phyloP scores from a whole-genome alignment of 208 protist genomes.

The Wallacemonas collosoma region DNA sequence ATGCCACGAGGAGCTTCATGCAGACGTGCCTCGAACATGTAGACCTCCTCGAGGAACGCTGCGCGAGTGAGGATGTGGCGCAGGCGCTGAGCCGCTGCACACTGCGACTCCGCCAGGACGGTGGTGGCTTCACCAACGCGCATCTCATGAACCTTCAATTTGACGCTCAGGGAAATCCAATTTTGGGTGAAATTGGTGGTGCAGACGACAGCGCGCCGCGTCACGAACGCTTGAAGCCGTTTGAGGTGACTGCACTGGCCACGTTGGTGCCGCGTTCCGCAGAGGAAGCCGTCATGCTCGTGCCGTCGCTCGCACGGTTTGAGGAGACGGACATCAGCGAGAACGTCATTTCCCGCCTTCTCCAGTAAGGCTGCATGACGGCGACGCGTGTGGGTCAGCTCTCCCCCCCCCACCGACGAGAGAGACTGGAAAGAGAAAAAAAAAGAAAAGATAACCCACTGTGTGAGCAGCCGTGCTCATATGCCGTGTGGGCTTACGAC shows the following conservation, averaged over 20 bases:
- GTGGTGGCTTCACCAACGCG: constrained; percentile 13
- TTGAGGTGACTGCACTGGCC: constrained; percentile 75
- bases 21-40: constrained; percentile 58
- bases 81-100: constrained; percentile 16
- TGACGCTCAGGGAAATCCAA: constrained; percentile 25
- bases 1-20: constrained; percentile 26
- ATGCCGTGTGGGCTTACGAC: no score
- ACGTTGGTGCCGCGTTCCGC: constrained; percentile 68
- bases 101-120: constrained; percentile 28
- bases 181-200: not conserved
- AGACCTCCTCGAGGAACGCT: constrained; percentile 66
- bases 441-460: no score
- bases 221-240: constrained; percentile 56
- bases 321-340: constrained; percentile 58
- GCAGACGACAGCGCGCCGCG: not conserved
- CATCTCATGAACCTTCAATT: constrained; percentile 31
- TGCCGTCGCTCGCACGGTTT: constrained; percentile 80
- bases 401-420: no score
- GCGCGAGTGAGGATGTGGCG: constrained; percentile 27
- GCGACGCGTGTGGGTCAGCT: not conserved
- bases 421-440: no score
- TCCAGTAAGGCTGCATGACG: not conserved
- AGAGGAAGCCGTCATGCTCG: constrained; percentile 68
- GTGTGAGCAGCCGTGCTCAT: not conserved
- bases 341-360: constrained; percentile 34